Conservation (phyloP, 257 asterid genomes). For the Nicotiana tomentosiformis region DNA sequence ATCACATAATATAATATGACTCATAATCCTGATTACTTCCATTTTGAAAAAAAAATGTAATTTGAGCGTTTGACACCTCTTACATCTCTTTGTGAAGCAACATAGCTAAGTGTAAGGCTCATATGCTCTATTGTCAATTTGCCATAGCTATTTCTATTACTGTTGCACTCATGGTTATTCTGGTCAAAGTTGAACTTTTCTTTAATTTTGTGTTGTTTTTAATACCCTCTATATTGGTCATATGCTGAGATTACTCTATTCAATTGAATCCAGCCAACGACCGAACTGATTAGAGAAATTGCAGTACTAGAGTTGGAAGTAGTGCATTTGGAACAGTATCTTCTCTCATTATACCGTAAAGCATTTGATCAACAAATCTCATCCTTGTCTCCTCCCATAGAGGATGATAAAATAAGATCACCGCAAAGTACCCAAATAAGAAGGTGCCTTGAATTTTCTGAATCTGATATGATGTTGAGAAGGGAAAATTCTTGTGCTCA, state of each 20-base stretch:
- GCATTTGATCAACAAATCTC: conserved; percentile 70
- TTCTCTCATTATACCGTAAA: conserved; percentile 75
- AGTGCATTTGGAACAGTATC: conserved; percentile 83
- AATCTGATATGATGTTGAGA: conserved; percentile 30
- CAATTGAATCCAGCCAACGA: conserved; percentile 57
- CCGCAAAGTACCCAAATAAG: conserved; percentile 47
- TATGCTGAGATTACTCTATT: background rate
- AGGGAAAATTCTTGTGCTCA: conserved; percentile 30
- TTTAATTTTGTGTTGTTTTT: background rate
- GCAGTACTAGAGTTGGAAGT: conserved; percentile 84
- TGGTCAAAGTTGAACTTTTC: background rate
- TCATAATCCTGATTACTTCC: background rate
- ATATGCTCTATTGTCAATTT: background rate
- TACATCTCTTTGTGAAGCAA: background rate
- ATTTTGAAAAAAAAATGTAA: background rate
- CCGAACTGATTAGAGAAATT: conserved; percentile 84
- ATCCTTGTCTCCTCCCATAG: conserved; percentile 39
- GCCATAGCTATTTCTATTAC: background rate
- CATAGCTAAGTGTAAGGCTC: background rate
- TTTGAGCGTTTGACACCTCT: background rate
- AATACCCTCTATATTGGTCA: background rate
- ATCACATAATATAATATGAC: background rate
- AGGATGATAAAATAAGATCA: conserved; percentile 33
- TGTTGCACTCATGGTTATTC: background rate
- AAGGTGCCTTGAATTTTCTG: conserved; percentile 65